Conservation (phyloP, 2,329 filamentous ascomycete genomes). For the Stagonosporopsis vannaccii region DNA sequence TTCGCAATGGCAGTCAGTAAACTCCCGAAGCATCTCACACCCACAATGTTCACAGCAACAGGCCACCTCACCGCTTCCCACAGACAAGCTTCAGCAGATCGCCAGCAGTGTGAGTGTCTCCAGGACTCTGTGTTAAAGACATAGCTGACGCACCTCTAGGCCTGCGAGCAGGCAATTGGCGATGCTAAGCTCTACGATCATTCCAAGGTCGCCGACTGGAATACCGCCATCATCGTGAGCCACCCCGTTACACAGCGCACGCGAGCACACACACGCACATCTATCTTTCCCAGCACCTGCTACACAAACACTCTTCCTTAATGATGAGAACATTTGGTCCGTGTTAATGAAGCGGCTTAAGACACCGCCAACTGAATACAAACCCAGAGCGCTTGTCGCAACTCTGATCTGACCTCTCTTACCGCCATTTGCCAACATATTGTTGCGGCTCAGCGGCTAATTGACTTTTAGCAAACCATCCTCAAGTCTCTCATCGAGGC, state of each 20-base stretch:
- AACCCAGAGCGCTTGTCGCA: constrained; percentile 76
- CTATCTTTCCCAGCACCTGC: constrained; percentile 1
- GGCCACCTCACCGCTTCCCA: constrained; percentile 41
- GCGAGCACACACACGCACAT: constrained; percentile 6
- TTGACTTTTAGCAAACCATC: constrained; percentile 68
- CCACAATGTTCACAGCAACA: constrained; percentile 1
- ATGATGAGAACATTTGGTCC: constrained; percentile 93
- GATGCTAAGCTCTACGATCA: constrained; percentile 85
- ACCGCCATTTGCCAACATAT: not conserved
- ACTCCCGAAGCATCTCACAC: not conserved
- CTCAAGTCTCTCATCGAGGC: constrained; percentile 72
- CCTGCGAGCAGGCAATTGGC: constrained; percentile 80
- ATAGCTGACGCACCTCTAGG: constrained; percentile 59
- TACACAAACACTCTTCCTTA: constrained; percentile 8
- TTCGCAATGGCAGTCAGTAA: constrained; percentile 40
- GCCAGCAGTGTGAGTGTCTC: constrained; percentile 35
- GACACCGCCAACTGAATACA: constrained; percentile 84
- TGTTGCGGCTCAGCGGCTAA: constrained; percentile 1
- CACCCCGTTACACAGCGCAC: constrained; percentile 27
- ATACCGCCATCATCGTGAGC: constrained; percentile 87
- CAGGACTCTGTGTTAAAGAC: not conserved
- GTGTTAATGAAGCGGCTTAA: constrained; percentile 96
- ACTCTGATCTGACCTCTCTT: constrained; percentile 63
- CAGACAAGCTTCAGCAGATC: constrained; percentile 42
- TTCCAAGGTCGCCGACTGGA: constrained; percentile 84